A percentile compares a stretch with the other conserved stretches of the same genome.
phyloP scores from a whole-genome alignment of 306 rosid species.

The Citrullus amarus region DNA sequence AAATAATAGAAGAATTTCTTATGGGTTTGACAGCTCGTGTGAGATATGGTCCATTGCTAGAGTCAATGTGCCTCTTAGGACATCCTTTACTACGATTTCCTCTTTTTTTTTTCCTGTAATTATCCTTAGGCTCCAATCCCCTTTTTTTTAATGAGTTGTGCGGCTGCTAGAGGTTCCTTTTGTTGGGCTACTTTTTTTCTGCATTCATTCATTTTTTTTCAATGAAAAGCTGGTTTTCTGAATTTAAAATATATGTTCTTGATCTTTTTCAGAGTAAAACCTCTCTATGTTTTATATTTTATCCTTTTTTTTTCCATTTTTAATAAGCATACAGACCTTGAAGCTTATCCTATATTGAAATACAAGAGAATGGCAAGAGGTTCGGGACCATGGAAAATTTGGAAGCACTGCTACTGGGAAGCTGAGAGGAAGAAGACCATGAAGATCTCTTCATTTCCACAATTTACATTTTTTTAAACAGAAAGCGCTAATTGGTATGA shows the following conservation, averaged over 20 bases:
- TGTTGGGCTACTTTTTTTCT: no score
- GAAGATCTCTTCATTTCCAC: neutral
- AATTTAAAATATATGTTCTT: no score
- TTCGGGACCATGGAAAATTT: neutral
- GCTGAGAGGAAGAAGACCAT: neutral
- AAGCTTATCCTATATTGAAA: neutral
- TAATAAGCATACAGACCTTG: no score
- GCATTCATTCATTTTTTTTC: no score
- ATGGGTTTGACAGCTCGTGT: neutral
- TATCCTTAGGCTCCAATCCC: neutral
- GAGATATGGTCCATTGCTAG: neutral
- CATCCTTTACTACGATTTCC: neutral
- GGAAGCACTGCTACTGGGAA: neutral
- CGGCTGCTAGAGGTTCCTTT: neutral
- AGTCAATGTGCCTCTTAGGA: neutral
- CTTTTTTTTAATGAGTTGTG: neutral
- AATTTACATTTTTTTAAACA: neutral
- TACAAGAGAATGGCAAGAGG: neutral
- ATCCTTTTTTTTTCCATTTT: no score
- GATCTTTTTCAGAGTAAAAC: no score
- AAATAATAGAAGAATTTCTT: neutral
- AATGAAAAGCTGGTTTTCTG: no score
- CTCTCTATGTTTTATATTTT: no score
- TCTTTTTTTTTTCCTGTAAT: neutral
- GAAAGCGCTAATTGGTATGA: neutral